phyloP scores from a whole-genome alignment of 768 basidiomycete genomes.

The Chalciporus pseudorubinellus region DNA sequence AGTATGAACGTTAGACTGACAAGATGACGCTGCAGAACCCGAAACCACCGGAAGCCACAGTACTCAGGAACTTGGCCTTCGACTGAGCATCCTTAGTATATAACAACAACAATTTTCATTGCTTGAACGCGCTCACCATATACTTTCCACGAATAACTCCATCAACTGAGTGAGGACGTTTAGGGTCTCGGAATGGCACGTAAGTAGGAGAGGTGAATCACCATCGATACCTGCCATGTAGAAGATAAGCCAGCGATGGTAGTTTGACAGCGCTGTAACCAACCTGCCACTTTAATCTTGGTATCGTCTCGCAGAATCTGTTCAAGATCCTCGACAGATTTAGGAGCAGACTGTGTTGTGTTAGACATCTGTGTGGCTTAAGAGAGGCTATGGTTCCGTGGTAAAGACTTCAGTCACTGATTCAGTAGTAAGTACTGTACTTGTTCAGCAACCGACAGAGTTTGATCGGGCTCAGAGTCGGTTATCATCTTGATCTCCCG shows the following conservation, averaged over 20 bases:
- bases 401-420: no score
- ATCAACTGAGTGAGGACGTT: conserved; percentile 57
- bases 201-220: conserved; percentile 30
- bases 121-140: conserved; percentile 55
- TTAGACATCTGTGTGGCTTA: background rate
- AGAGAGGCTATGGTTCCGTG: no score
- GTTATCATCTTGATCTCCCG: no score
- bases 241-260: conserved; percentile 1
- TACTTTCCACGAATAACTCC: conserved; percentile 94
- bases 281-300: conserved; percentile 94
- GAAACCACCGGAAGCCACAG: conserved; percentile 77
- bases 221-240: conserved; percentile 59
- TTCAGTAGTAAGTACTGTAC: no score
- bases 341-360: conserved; percentile 43
- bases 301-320: conserved; percentile 54
- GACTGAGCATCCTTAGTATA: conserved; percentile 49
- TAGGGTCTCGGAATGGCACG: conserved; percentile 4
- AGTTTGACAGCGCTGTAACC: conserved; percentile 22
- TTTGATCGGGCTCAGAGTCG: no score
- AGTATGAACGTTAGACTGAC: conserved; percentile 44
- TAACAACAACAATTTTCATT: background rate
- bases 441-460: no score
- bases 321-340: conserved; percentile 56
- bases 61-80: conserved; percentile 86
- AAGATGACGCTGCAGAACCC: conserved; percentile 94